Conservation (phyloP, 2,329 filamentous ascomycete genomes). For the Phialophora verrucosa region DNA sequence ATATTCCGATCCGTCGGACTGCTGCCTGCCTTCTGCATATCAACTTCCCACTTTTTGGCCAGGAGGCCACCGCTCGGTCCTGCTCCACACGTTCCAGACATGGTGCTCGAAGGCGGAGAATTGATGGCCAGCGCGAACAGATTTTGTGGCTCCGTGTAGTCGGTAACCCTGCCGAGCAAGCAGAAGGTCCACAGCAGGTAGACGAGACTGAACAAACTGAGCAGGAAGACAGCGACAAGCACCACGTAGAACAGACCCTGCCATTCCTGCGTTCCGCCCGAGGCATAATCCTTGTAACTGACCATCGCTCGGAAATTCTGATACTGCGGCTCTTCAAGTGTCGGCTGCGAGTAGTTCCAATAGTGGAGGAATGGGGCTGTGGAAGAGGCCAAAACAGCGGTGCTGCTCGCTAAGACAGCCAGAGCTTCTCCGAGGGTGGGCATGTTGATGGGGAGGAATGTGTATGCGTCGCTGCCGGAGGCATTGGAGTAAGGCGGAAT, state of each 20-base stretch:
- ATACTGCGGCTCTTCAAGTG: constrained; percentile 55
- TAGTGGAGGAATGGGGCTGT: constrained; percentile 66
- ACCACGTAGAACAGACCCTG: constrained; percentile 71
- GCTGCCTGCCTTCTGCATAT: constrained; percentile 53
- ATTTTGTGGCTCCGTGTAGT: constrained; percentile 79
- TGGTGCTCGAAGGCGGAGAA: constrained; percentile 44
- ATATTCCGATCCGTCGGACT: not conserved
- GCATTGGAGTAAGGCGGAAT: constrained; percentile 48
- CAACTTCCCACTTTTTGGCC: constrained; percentile 52
- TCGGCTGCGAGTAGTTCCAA: constrained; percentile 55
- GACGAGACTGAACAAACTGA: constrained; percentile 58
- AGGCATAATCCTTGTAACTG: constrained; percentile 71
- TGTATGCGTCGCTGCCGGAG: constrained; percentile 40
- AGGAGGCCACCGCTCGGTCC: constrained; percentile 60
- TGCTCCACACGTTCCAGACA: constrained; percentile 62
- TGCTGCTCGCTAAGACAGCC: constrained; percentile 71
- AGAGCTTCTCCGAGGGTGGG: constrained; percentile 77
- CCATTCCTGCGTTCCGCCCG: constrained; percentile 65
- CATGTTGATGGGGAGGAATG: constrained; percentile 52
- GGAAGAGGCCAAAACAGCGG: constrained; percentile 65
- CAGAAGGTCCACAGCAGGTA: constrained; percentile 39
- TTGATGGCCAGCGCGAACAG: constrained; percentile 74
- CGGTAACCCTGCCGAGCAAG: constrained; percentile 68
- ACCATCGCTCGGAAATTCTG: constrained; percentile 69
- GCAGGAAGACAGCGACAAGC: constrained; percentile 67